Evolutionary conservation across 2,329 filamentous ascomycete genomes (phyloP), one percentile per base, ranked within the genome.

Genomic region (Hypoxylon sp.): DNA sequence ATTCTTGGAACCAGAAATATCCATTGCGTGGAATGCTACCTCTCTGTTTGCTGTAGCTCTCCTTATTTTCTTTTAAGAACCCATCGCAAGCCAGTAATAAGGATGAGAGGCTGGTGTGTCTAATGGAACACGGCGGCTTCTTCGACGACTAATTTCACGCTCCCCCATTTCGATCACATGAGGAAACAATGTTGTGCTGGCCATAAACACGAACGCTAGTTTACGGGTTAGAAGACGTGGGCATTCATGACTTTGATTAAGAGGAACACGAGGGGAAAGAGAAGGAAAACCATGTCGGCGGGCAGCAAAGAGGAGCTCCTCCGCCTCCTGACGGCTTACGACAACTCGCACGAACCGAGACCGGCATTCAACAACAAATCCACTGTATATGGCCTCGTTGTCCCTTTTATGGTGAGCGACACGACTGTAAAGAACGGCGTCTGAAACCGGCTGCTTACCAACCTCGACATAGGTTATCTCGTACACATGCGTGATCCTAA

Each of bases 401-500:
- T 70, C 21, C 41, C 67, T 3, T 70, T 69, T 35, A 59, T 65
- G 63, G 67, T 69, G 48, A 66, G 66, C 33, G 13, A 29, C 7
- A 5, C 20, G 4, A 41, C 3, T 11, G 20, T 9, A 35, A 35
- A 11, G n/a, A 3, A 27, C 9, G 5, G 3, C 17, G 10, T 15
- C 9, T 23, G 6, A 1, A 27, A 18, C 24, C 8, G 17, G 13
- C 21, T 2, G 21, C 58, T 63, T 31, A 62, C 21, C n/a, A 24
- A 5, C 26, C n/a, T 35, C 21, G 18, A 26, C 11, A 11, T 15
- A 72, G 70, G 21, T 65, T 9, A 40, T 72, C 10, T 71, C 70
- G 7, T 69, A 63, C 56, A 48, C 66, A 18, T 72, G 69, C 42
- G 70, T 72, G 4, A 26, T 27, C 21, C 45, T 72, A 27, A 63